Evolutionary conservation across 1,284 basidiomycete genomes (phyloP), one percentile per base, ranked within the genome.

Genomic region (Calocybe gambosa): DNA sequence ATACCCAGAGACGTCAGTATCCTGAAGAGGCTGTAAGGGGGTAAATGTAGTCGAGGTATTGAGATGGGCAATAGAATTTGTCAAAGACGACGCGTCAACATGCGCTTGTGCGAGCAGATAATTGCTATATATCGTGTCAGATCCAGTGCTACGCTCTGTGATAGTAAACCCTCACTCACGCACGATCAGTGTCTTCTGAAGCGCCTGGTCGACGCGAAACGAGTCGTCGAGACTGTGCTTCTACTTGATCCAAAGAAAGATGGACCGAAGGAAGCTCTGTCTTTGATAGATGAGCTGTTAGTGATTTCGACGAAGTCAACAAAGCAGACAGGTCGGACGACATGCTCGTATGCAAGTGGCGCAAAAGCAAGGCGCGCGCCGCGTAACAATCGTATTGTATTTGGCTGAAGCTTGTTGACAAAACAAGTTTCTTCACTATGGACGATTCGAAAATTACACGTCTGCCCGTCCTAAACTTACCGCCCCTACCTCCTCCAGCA

Each of bases 161-260:
- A 2, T 7, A 23, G 38, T 5, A 7, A 16, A 4, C 20, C 47
- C 26, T 31, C 35, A 71, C 86, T 61, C 64, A 89, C 89, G 83
- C 89, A 74, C 80, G 76, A 58, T 83, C 82, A 16, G 77, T 67
- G 62, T 87, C 85, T 41, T 73, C 70, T 5, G 82, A 70, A 25
- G 76, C 69, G 23, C 72, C 75, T 8, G 80, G 77, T 58, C 86
- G 82, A 41, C 81, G 75, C 31, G 82, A 79, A 12, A 90, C 85
- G 16, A 93, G 78, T 38, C 85, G 74, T 18, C 89, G 74, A 0
- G 87, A 89, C 65, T 94, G 90, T 0, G 85, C 84, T 62, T 96
- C 91, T 54, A 96, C 89, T 68, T 96, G 91, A 65, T 94, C 91
- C 33, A 96, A 74, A 2, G 89, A 89, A 40, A 95, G 82, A 52